Percentiles rank a stretch among this genome's conserved stretches.
Evolutionary conservation across 192 early-diverging fungal genomes (phyloP).

Genomic region (Coemansia sp.): DNA sequence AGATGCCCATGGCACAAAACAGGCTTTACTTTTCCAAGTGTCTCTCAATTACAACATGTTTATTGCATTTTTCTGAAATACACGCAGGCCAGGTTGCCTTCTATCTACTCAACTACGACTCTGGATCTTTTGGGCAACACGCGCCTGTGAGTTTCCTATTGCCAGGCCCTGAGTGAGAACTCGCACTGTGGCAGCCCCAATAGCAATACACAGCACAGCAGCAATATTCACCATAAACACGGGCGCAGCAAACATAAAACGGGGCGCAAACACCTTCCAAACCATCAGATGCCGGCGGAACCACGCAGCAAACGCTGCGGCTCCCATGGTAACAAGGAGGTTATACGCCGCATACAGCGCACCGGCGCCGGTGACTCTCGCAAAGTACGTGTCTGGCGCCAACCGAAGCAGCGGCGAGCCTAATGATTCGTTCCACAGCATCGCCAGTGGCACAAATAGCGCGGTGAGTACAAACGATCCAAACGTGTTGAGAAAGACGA

Average conservation of each 20-base stretch:
- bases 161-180: conserved; percentile 25
- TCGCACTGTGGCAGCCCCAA: conserved; percentile 30
- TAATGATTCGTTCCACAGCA: conserved; percentile 44
- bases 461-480: conserved; percentile 60
- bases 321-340: conserved; percentile 40
- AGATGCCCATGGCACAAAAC: not conserved
- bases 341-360: conserved; percentile 57
- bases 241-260: conserved; percentile 67
- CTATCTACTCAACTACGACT: not conserved
- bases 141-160: conserved; percentile 17
- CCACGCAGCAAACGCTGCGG: conserved; percentile 62
- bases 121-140: conserved; percentile 14
- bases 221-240: conserved; percentile 16
- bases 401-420: conserved; percentile 28
- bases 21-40: no score
- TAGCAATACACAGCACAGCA: conserved; percentile 21
- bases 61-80: not conserved
- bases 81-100: not conserved
- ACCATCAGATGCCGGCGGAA: conserved; percentile 92
- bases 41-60: not conserved
- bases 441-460: conserved; percentile 59
- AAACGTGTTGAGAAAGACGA: conserved; percentile 80
- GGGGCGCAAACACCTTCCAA: conserved; percentile 95
- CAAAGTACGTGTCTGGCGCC: conserved; percentile 24
- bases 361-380: conserved; percentile 46